Evolutionary conservation across 257 asterid species (phyloP), one percentile per base, ranked within the genome.

Genomic region (Oldenlandia corymbosa): DNA sequence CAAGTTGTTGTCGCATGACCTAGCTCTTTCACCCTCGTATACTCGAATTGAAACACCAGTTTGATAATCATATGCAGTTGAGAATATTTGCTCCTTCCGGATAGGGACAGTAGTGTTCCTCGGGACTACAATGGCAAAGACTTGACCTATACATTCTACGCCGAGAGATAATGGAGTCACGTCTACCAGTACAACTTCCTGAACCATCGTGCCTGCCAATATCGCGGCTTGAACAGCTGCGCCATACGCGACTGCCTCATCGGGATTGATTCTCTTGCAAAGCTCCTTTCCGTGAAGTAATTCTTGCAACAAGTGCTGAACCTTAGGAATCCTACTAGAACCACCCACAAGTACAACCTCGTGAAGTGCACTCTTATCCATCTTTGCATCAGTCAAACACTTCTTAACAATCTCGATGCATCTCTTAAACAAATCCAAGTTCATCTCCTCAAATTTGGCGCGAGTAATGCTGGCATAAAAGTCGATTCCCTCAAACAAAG

Each of bases 401-500:
- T 66, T 72, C 18, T 42, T 68, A 43, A 72, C 76, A 1, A 65
- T 66, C 53, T 51, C 76, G 68, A 72, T 72, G 49, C 72, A 72
- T 47, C 46, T 60, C 57, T 42, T 65, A 27, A 71, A 71, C 32
- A 65, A 67, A 65, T 71, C 76, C 71, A 71, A 46, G 59, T 71
- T 71, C 20, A 71, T 23, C 11, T 65, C 67, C 54, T 71, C 76
- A 49, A 71, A 71, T 51, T 70, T 65, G 48, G 76, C 76, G 21
- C 71, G 67, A 20, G 71, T 71, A 17, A 71, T 71, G 50, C 68
- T 50, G 1, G 78, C 45, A 56, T 64, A 74, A 56, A 72, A 76
- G 68, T 72, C 78, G 42, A 71, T 54, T 4, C 81, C 81, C 52
- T 76, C 81, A n/a, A 34, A 72, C 47, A 76, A 30, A 8, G 78